A percentile compares a stretch with the other conserved stretches of the same genome.
Conservation (phyloP, 202 grass and related monocot species). For the Alloteropsis angusta region DNA sequence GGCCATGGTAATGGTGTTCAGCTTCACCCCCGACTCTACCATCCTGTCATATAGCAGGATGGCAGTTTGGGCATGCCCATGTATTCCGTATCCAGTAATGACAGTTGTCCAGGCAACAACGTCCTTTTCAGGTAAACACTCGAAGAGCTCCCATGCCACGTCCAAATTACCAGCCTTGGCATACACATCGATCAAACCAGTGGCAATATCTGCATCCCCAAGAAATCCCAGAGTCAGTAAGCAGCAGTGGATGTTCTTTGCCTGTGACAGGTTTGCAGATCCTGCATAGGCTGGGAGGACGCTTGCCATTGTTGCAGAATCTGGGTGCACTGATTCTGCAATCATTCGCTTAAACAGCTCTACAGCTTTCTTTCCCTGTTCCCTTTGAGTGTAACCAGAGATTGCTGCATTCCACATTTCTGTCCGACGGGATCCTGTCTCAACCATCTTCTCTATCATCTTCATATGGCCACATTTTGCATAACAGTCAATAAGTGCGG, state of each 20-base stretch:
- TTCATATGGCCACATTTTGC: conserved; percentile 45
- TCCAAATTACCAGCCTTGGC: conserved; percentile 48
- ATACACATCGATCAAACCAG: conserved; percentile 45
- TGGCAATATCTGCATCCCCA: conserved; percentile 17
- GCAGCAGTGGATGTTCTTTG: conserved; percentile 48
- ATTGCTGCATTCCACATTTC: conserved; percentile 69
- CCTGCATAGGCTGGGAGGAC: conserved; percentile 56
- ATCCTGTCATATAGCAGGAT: conserved; percentile 52
- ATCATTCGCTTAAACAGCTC: conserved; percentile 45
- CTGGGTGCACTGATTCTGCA: conserved; percentile 33
- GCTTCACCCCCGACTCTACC: conserved; percentile 45
- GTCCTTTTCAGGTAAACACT: conserved; percentile 54
- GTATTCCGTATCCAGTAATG: conserved; percentile 66
- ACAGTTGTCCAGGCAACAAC: conserved; percentile 75
- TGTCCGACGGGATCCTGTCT: conserved; percentile 30
- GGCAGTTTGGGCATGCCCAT: conserved; percentile 53
- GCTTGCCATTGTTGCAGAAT: conserved; percentile 42
- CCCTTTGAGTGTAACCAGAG: conserved; percentile 30
- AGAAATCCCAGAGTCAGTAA: conserved; percentile 43
- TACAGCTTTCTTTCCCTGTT: conserved; percentile 29
- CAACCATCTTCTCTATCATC: conserved; percentile 17
- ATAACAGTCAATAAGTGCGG: conserved; percentile 58
- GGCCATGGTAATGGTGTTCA: conserved; percentile 58
- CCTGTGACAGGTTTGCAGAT: conserved; percentile 29
- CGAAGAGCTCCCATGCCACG: conserved; percentile 40